Conservation (phyloP, 2,329 filamentous ascomycete genomes). For the Venturia carpophila region DNA sequence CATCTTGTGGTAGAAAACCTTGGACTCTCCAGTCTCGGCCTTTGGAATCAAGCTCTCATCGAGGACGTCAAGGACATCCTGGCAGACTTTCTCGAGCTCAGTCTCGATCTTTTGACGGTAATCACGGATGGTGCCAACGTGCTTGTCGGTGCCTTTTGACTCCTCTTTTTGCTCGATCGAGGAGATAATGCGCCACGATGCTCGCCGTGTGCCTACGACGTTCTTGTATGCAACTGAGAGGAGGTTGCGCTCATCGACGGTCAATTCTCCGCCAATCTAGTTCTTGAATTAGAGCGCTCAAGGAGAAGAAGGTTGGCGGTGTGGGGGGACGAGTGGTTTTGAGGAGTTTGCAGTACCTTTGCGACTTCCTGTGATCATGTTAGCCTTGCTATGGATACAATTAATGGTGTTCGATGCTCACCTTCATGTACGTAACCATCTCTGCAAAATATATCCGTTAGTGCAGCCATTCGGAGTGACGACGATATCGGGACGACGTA, state of each 20-base stretch:
- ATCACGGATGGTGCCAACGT: slow-evolving; percentile 86
- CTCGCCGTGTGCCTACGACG: slow-evolving; percentile 94
- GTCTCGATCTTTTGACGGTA: slow-evolving; percentile 98
- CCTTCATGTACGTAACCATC: slow-evolving; percentile 99
- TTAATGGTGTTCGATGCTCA: slow-evolving; percentile 34
- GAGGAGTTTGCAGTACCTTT: slow-evolving; percentile 52
- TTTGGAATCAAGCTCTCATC: slow-evolving; percentile 91
- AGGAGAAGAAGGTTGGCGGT: neutral
- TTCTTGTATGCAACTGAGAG: slow-evolving; percentile 99
- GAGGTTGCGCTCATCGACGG: slow-evolving; percentile 73
- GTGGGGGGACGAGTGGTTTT: slow-evolving; percentile 17
- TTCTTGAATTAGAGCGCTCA: slow-evolving; percentile 17
- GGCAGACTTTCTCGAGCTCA: slow-evolving; percentile 95
- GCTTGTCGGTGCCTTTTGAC: slow-evolving; percentile 94
- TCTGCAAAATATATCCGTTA: slow-evolving; percentile 41
- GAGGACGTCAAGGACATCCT: slow-evolving; percentile 93
- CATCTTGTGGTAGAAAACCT: slow-evolving; percentile 99
- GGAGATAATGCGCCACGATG: slow-evolving; percentile 98
- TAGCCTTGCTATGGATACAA: slow-evolving; percentile 24
- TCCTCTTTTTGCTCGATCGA: slow-evolving; percentile 99
- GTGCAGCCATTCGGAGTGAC: slow-evolving; percentile 18
- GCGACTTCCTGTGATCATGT: slow-evolving; percentile 68
- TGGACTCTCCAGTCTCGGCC: slow-evolving; percentile 93
- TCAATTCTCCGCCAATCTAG: slow-evolving; percentile 58
- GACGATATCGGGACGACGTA: slow-evolving; percentile 28